Percentiles rank a stretch among this genome's conserved stretches.
Conservation (phyloP, 225 moss, liverwort and hornwort species). For the Pseudisothecium myosuroides region DNA sequence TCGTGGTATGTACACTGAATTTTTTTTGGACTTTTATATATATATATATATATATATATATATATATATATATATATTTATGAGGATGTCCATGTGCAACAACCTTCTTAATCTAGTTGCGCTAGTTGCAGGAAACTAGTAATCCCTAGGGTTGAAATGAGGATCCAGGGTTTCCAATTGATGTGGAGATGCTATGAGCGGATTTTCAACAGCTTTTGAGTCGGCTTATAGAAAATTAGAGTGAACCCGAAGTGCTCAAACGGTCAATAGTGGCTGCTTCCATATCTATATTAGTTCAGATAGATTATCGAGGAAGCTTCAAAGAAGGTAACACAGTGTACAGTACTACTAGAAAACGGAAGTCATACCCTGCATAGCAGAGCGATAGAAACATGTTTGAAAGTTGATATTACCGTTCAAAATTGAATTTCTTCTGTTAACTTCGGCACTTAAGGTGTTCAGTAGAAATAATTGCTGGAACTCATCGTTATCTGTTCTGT, state of each 20-base stretch:
- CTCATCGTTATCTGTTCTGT: not conserved
- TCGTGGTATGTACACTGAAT: conserved; percentile 17
- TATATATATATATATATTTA: not conserved
- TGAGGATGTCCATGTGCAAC: not conserved
- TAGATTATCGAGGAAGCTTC: not conserved
- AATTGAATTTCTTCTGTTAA: not conserved
- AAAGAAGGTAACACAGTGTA: not conserved
- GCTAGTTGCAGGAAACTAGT: not conserved
- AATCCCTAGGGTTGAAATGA: not conserved
- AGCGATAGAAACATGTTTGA: not conserved
- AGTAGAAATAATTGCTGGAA: not conserved
- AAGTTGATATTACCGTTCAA: not conserved
- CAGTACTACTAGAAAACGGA: not conserved
- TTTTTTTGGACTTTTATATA: not conserved
- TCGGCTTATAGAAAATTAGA: not conserved
- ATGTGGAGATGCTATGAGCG: not conserved
- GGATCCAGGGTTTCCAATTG: not conserved
- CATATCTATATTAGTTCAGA: not conserved
- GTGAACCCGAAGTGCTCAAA: not conserved
- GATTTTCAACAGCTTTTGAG: not conserved
- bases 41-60: not conserved
- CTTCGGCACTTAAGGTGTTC: not conserved
- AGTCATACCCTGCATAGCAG: not conserved
- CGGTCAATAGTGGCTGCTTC: not conserved
- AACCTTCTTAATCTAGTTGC: not conserved